Conservation (phyloP, 331 rosid genomes). For the Malus hybrid region DNA sequence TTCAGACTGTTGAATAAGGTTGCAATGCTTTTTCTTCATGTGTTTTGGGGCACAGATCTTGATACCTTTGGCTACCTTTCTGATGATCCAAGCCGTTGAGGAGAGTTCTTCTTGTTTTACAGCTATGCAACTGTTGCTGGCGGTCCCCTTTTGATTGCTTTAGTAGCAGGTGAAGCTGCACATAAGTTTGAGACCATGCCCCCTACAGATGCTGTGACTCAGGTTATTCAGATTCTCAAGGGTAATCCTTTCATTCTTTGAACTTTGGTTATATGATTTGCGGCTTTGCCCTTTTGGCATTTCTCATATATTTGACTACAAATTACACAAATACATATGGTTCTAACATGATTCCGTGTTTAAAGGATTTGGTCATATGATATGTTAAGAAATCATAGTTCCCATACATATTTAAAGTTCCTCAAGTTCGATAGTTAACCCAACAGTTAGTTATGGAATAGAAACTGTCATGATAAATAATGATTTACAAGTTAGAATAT, state of each 20-base stretch:
- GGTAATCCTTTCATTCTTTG: constrained; percentile 33
- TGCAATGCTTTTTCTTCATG: constrained; percentile 94
- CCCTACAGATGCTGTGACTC: constrained; percentile 90
- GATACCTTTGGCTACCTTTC: constrained; percentile 97
- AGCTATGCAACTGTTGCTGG: constrained; percentile 97
- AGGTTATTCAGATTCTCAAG: constrained; percentile 85
- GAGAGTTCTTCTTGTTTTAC: constrained; percentile 90
- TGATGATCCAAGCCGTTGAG: constrained; percentile 80
- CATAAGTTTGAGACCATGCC: constrained; percentile 98
- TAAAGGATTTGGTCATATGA: not conserved
- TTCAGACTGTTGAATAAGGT: constrained; percentile 91
- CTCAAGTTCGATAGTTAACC: not conserved
- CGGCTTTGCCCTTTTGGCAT: not conserved
- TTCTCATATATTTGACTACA: not conserved
- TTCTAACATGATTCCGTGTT: not conserved
- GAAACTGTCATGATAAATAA: not conserved
- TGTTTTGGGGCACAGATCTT: constrained; percentile 89
- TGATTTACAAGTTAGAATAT: not conserved
- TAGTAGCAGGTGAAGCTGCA: constrained; percentile 98
- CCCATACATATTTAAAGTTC: not conserved
- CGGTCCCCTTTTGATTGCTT: constrained; percentile 91
- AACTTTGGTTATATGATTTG: not conserved
- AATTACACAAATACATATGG: not conserved
- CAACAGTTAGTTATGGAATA: not conserved
- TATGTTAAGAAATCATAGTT: not conserved